Conservation (phyloP, 225 moss, liverwort and hornwort genomes). For the Antitrichia curtipendula region DNA sequence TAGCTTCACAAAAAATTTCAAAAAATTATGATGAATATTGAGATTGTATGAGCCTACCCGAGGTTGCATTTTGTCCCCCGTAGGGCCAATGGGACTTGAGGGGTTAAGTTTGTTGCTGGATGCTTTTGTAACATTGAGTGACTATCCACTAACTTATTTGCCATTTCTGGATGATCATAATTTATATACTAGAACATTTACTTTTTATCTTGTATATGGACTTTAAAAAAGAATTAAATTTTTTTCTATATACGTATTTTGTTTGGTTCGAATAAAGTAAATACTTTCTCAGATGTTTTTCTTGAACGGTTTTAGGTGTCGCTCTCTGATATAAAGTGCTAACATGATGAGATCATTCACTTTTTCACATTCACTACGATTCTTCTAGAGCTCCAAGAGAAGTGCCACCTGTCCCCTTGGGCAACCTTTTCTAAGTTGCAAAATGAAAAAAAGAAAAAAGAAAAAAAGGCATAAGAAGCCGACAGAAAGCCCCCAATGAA, state of each 20-base stretch:
- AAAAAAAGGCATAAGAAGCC: too few relatives aligned
- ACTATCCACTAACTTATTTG: neutral
- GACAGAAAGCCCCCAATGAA: neutral
- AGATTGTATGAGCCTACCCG: too few relatives aligned
- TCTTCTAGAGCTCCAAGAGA: neutral
- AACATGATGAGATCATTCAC: neutral
- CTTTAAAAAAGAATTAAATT: neutral
- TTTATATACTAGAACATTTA: fast-evolving
- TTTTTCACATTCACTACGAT: neutral
- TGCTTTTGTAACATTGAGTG: too few relatives aligned
- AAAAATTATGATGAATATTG: too few relatives aligned
- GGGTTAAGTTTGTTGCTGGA: too few relatives aligned
- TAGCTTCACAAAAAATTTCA: too few relatives aligned
- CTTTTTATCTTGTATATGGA: neutral
- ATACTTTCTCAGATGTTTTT: neutral
- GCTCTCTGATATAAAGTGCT: neutral
- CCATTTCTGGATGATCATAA: neutral
- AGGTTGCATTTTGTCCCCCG: too few relatives aligned
- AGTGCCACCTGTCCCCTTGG: neutral
- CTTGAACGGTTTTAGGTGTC: neutral
- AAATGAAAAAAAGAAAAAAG: neutral
- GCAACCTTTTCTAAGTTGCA: neutral
- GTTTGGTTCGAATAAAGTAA: neutral
- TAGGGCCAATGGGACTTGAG: too few relatives aligned
- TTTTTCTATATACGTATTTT: too few relatives aligned